Evolutionary conservation across 306 rosid genomes (phyloP), one percentile per base, ranked within the genome.

Genomic region (Quercus parvula): DNA sequence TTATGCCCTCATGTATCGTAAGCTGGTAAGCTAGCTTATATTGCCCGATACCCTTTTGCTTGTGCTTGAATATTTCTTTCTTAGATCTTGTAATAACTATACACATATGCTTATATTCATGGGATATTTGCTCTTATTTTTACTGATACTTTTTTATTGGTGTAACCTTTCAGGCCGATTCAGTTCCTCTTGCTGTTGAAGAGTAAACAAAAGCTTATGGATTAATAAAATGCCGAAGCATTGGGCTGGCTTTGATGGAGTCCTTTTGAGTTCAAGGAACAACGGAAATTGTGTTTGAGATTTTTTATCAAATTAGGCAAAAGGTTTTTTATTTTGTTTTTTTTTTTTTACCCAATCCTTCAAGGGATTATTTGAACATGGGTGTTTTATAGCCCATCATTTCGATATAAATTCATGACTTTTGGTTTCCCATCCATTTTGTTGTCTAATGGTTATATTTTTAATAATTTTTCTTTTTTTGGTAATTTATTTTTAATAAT

Each of bases 1-100:
- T 64, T 96, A 91, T 54, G 99, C 98, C 19, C 98, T 96, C 73
- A 96, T 93, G 84, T 96, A 91, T 84, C 93, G 94, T 71, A 93
- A 96, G 86, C 77, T 93, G 98, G 98, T 92, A 80, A 79, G 70
- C 71, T 69, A 55, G 19, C 69, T 76, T 18, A 10, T 25, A 4
- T 4, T 38, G 22, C 68, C 8, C 1, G 51, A 44, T 44, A 7
- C 73, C 13, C 15, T 75, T 67, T 38, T 18, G 30, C 15, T 33
- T 30, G 6, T 19, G 24, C 38, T 14, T 18, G 35, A 2, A 1
- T 58, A 1, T 1, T 12, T 19, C 11, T 17, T 17, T 17, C 28
- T 17, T n/a, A 6, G 8, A 18, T 17, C 22, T 18, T 57, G 38
- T 5, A 5, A 5, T 1, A 5, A 33, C 38, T 5, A 5, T 5